Base-by-base conservation (phyloP, 2,329 filamentous ascomycete genomes). In the Ilyonectria robusta region DNA sequence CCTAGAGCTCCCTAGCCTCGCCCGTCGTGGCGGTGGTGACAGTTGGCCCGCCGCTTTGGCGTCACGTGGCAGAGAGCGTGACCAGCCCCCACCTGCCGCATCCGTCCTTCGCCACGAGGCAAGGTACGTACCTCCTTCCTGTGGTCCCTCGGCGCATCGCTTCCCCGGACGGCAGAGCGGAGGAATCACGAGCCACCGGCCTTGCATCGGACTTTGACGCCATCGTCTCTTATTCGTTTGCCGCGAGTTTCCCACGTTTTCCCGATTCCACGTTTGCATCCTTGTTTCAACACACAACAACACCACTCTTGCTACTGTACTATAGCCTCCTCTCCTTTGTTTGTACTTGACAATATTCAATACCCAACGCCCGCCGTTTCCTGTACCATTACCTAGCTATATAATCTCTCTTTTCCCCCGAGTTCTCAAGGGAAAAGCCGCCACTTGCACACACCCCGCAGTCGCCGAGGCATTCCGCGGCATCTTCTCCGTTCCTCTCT, bases 1-100 rank as follows among this genome's bases (percentile, higher is more conserved):
- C 40, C 72, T 70, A 48, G 66, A 77, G 75, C 75, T 76, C 66
- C 62, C 70, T 57, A 33, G 60, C 47, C 66, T 59, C 63, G 66
- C 63, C 61, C 67, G 42, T 31, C 55, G 63, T 70, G 73, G 70
- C 63, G 71, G 67, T 74, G 72, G 75, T 75, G 75, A 75, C 75
- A 77, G 71, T 66, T 76, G 74, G 73, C 75, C 66, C 63, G 66
- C 65, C 57, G 26, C 13, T 7, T 62, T 31, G 9, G 1, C 1
- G 17, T 74, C 75, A 77, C 75, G 75, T 77, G 75, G 9, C 5
- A 4, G 0, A 3, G 60, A 3, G 37, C 70, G 65, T 76, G 72
- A 76, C 60, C 31, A 4, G 1, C 53, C 71, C 72, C 74, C 74
- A 75, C 74, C 69, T 76, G 29, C 74, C 70, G 31, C 31, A 33